Evolutionary conservation across 441 rosid genomes (phyloP), one percentile per base, ranked within the genome.

Genomic region (Gossypium laxum): DNA sequence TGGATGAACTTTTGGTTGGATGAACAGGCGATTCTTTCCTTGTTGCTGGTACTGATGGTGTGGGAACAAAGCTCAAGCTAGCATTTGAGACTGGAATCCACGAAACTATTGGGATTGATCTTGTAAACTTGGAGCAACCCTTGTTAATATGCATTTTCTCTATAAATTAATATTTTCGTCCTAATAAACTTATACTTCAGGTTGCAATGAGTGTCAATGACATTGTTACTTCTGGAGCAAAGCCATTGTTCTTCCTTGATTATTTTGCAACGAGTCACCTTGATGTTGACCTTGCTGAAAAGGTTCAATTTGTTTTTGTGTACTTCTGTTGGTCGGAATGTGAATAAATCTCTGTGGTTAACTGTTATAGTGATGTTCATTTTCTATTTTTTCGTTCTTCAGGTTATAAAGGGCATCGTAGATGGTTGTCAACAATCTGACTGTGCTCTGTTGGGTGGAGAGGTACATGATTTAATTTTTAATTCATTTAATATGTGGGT

Each of bases 141-240:
- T 28, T 52, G 28, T 73, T 62, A 32, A 4, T 50, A 1, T 45
- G 26, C 30, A n/a, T 68, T 77, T 45, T 63, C 12, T 45, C 0
- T 71, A 18, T 22, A 17, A 17, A n/a, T 12, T 21, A 15, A 34
- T 21, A 34, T 18, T 68, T 58, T 26, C 58, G 55, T 65, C 18
- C 57, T 74, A 28, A 61, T 70, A 5, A 24, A 18, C 15, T 75
- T 26, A 30, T 28, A 7, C 72, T 70, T 15, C 75, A 91, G 98
- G 97, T 94, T 56, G 97, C 97, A 0, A 91, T 94, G 97, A 90
- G 96, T 77, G 98, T 94, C 71, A 91, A 91, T 72, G 97, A 91
- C 75, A 94, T 91, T 80, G 78, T 94, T 69, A 94, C 98, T 72
- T 94, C 94, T 32, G 97, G 98, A 52, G 97, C 98, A 1, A 91